Evolutionary conservation across 805 yeast genomes (phyloP).

Genomic region (Aciculoconidium aculeatum): DNA sequence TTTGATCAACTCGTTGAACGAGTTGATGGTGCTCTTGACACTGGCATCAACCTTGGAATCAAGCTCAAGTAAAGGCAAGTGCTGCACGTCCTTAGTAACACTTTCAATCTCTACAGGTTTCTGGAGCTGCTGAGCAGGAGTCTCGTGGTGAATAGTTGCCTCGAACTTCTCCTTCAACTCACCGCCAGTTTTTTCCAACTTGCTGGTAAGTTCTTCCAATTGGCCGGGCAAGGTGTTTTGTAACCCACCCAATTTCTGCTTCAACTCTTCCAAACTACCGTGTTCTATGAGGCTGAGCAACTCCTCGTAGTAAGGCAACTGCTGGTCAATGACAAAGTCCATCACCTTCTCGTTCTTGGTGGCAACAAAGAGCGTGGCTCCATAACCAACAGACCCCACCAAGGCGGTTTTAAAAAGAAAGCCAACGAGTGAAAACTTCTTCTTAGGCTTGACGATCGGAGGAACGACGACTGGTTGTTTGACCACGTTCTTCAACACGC

Average conservation of each 20-base stretch:
- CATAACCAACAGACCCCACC: constrained; percentile 26
- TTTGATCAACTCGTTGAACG: constrained; percentile 33
- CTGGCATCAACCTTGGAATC: constrained; percentile 25
- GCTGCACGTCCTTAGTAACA: constrained; percentile 22
- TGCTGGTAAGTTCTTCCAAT: constrained; percentile 26
- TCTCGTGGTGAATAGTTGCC: constrained; percentile 12
- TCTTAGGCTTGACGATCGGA: constrained; percentile 12
- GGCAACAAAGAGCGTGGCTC: constrained; percentile 35
- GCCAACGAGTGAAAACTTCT: constrained; percentile 26
- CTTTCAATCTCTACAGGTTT: constrained; percentile 34
- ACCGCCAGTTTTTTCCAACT: constrained; percentile 29
- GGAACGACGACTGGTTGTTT: too few relatives aligned
- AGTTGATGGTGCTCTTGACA: constrained; percentile 29
- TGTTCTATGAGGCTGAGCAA: constrained; percentile 32
- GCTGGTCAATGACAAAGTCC: constrained; percentile 40
- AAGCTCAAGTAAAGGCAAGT: constrained; percentile 27
- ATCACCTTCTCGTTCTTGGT: constrained; percentile 39
- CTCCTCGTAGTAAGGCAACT: constrained; percentile 39
- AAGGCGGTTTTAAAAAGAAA: constrained; percentile 26
- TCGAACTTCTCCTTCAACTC: constrained; percentile 25
- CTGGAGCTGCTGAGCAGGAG: constrained; percentile 39
- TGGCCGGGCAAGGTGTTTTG: constrained; percentile 27
- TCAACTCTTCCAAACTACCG: constrained; percentile 28
- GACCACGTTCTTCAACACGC: constrained; percentile 2
- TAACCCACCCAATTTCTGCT: constrained; percentile 15